Evolutionary conservation across 306 rosid species (phyloP).

Genomic region (Crotalaria pallida): DNA sequence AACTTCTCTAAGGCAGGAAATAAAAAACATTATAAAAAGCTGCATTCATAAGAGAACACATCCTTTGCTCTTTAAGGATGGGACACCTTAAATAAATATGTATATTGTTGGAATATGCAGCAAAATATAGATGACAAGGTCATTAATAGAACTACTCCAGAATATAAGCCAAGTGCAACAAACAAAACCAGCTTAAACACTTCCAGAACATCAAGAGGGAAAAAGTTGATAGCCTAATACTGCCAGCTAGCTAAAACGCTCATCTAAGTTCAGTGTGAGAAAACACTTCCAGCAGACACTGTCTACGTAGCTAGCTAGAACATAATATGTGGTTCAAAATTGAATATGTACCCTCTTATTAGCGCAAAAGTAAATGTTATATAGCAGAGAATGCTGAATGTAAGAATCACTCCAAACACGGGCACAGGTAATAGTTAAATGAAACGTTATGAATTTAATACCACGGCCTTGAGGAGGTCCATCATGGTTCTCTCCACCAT

Average conservation of each 20-base stretch:
- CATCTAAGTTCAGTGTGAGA: neutral
- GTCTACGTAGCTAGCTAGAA: neutral
- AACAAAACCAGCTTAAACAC: neutral
- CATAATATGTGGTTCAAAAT: neutral
- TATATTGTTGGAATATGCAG: neutral
- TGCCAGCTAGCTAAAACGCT: neutral
- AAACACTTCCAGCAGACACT: neutral
- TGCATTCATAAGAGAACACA: neutral
- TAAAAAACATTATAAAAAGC: neutral
- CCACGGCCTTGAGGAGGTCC: constrained; percentile 62
- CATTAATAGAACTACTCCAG: neutral
- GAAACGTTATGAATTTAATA: constrained; percentile 12
- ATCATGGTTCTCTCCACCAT: constrained; percentile 75
- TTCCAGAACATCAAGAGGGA: neutral
- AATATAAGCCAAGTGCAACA: neutral
- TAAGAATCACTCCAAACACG: neutral
- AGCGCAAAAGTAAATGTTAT: neutral
- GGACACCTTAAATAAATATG: neutral
- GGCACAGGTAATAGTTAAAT: neutral
- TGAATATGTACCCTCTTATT: neutral
- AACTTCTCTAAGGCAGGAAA: neutral
- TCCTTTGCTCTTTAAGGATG: neutral
- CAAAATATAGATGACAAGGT: neutral
- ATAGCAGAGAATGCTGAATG: neutral
- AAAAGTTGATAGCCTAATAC: neutral